Conservation (phyloP, 1,139 yeast species). For the Blastobotrys proliferans region DNA sequence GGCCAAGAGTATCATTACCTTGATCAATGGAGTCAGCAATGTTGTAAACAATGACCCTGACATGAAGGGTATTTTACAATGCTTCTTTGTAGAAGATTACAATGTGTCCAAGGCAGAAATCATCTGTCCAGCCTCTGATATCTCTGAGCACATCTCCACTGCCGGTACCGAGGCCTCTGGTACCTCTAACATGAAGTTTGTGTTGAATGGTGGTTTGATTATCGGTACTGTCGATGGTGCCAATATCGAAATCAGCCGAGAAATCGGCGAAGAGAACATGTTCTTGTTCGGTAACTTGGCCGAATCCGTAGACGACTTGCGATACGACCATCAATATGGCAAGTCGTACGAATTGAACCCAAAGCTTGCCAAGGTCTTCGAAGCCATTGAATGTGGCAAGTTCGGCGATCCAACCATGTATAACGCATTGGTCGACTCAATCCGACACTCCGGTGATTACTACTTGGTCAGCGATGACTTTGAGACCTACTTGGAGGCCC, state of each 20-base stretch:
- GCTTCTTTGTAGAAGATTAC: constrained; percentile 85
- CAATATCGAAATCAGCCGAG: constrained; percentile 90
- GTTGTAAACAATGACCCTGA: constrained; percentile 77
- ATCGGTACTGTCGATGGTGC: constrained; percentile 98
- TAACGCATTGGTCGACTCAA: constrained; percentile 62
- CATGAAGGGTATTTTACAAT: constrained; percentile 73
- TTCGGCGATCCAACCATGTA: constrained; percentile 74
- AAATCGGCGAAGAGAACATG: constrained; percentile 88
- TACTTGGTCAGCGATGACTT: constrained; percentile 88
- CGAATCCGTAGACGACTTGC: constrained; percentile 80
- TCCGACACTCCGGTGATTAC: constrained; percentile 65
- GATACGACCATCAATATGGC: constrained; percentile 67
- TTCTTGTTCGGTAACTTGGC: constrained; percentile 88
- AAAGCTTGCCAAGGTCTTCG: constrained; percentile 58
- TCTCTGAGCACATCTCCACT: constrained; percentile 93
- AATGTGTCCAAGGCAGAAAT: constrained; percentile 92
- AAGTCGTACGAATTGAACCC: constrained; percentile 41
- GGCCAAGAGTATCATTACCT: constrained; percentile 86
- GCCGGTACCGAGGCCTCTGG: constrained; percentile 98
- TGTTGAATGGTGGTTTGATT: constrained; percentile 86
- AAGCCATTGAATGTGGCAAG: constrained; percentile 60
- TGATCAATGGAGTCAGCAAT: constrained; percentile 74
- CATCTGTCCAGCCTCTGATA: constrained; percentile 83
- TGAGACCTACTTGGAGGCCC: constrained; percentile 80
- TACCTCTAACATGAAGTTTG: constrained; percentile 94